Percentiles rank a stretch among this genome's conserved stretches.
Evolutionary conservation across 2,329 filamentous ascomycete genomes (phyloP).

Genomic region (Aspergillus uvarum): DNA sequence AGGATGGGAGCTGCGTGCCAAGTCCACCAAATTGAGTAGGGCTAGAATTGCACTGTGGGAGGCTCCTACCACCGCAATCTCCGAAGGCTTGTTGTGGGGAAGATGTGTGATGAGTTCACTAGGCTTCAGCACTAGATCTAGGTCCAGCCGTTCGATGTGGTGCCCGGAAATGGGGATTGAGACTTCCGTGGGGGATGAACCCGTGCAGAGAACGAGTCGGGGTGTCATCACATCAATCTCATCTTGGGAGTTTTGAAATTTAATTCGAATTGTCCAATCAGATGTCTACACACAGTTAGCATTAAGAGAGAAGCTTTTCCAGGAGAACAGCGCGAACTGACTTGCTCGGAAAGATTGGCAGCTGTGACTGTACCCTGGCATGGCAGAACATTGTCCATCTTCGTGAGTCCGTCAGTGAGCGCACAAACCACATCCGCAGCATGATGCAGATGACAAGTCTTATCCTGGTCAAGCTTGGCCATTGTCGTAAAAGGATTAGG

Average conservation of each 20-base stretch:
- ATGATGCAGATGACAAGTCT: slow-evolving; percentile 57
- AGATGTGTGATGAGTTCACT: slow-evolving; percentile 48
- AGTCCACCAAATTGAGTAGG: slow-evolving; percentile 59
- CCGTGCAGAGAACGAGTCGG: slow-evolving; percentile 59
- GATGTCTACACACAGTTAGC: slow-evolving; percentile 26
- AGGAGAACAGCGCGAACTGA: slow-evolving; percentile 18
- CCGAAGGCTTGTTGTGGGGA: slow-evolving; percentile 35
- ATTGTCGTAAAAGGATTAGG: slow-evolving; percentile 58
- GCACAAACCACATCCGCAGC: slow-evolving; percentile 57
- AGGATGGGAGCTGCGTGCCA: slow-evolving; percentile 54
- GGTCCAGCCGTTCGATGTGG: slow-evolving; percentile 47
- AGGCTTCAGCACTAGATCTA: slow-evolving; percentile 59
- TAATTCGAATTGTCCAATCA: slow-evolving; percentile 36
- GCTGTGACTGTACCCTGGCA: slow-evolving; percentile 36
- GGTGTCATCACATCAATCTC: slow-evolving; percentile 40
- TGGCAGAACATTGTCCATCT: slow-evolving; percentile 37
- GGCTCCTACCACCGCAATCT: slow-evolving; percentile 60
- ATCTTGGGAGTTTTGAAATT: slow-evolving; percentile 26
- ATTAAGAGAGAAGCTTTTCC: neutral
- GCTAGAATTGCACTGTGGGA: slow-evolving; percentile 65
- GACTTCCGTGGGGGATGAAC: slow-evolving; percentile 51
- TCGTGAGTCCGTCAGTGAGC: slow-evolving; percentile 44
- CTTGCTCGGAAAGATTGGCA: slow-evolving; percentile 33
- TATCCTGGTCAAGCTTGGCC: slow-evolving; percentile 54
- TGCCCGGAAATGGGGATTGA: slow-evolving; percentile 45